Conservation (phyloP, 331 rosid species). For the Pyracantha coccinea region DNA sequence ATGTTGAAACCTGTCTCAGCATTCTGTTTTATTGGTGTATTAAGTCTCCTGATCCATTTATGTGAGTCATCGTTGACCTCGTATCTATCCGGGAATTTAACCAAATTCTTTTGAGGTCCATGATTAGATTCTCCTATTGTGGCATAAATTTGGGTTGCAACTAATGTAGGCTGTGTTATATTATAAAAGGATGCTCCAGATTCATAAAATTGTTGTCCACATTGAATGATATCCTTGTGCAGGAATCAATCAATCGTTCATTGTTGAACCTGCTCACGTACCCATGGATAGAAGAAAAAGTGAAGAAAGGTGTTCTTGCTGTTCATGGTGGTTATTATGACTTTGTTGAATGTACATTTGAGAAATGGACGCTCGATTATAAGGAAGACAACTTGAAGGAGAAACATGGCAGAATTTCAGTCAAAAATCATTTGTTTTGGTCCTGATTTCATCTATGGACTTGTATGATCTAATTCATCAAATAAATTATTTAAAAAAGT, state of each 20-base stretch:
- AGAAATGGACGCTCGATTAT: conserved; percentile 92
- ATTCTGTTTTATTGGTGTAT: neutral
- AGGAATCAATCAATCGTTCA: conserved; percentile 80
- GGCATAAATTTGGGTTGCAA: neutral
- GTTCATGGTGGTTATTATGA: conserved; percentile 90
- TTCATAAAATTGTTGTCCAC: neutral
- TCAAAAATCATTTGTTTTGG: conserved; percentile 60
- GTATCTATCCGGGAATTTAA: neutral
- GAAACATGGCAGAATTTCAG: conserved; percentile 36
- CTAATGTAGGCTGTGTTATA: neutral
- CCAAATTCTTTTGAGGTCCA: neutral
- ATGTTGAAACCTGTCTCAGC: neutral
- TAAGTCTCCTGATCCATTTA: neutral
- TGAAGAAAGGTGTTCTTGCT: conserved; percentile 49
- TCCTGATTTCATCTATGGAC: conserved; percentile 18
- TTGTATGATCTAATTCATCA: neutral
- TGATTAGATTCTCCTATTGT: neutral
- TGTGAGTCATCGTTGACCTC: neutral
- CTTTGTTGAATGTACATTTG: conserved; percentile 83
- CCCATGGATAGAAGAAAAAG: conserved; percentile 91
- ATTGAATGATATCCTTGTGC: conserved; percentile 15
- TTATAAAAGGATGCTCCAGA: neutral
- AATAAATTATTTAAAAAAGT: neutral
- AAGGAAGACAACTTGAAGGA: conserved; percentile 36
- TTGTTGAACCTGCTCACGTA: conserved; percentile 69